Evolutionary conservation across 2,329 filamentous ascomycete species (phyloP), one percentile per base, ranked within the genome.

Genomic region (Ceratocystis huliohia): DNA sequence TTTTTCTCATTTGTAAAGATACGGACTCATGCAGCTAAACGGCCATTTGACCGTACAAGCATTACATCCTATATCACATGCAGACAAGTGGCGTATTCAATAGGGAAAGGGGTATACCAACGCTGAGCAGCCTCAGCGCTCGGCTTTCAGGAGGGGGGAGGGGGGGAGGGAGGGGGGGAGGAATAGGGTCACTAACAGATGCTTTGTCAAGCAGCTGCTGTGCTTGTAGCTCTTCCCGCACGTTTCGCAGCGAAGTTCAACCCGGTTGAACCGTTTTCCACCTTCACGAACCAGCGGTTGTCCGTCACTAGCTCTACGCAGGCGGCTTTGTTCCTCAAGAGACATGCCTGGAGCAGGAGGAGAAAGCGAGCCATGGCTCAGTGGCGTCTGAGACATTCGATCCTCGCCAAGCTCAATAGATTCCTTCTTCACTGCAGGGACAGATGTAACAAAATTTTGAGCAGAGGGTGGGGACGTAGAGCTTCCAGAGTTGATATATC

Each of bases 171-270:
- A 3, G 41, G 61, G 75, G 75, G 74, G 77, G 78, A 78, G 78
- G 78, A n/a, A 61, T 78, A 80, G 82, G 85, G 82, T 80, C 82
- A 96, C 94, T 85, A 87, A 97, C 94, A 96, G 88, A 87, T 99
- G 94, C 85, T 97, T 99, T 76, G 90, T 95, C 82, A 99, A 86
- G 86, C 94, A 99, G 82, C 94, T 97, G 86, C 92, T 96, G 84
- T 99, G 94, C 86, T 99, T 99, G 85, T 99, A 99, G 79, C 91
- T 91, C 84, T 99, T 99, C 78, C 93, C 93, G 81, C 94, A 99
- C 78, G 92, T 93, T 75, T 96, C 91, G 81, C 94, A 99, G 78
- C 89, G 91, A 75, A 99, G 85, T 76, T 97, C 93, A 73, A 87
- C 85, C 73, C 86, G 84, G 78, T 85, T 88, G 76, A 84, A 83